Evolutionary conservation across 108 stramenopile genomes (phyloP).

Genomic region (Thalassiosira profunda): DNA sequence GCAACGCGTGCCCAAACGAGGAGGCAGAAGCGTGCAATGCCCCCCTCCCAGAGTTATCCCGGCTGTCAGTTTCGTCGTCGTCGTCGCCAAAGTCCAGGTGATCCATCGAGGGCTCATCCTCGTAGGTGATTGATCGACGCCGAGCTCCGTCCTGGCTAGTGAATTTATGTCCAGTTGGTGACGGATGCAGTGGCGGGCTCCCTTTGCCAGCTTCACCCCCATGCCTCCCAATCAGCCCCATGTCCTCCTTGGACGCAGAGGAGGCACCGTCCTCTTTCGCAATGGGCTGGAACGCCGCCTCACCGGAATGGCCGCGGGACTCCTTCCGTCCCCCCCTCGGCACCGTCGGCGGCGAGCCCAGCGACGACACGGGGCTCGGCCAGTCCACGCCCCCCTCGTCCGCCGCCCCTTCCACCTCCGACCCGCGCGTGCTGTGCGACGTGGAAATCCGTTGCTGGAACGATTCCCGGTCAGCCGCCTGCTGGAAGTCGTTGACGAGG

Average conservation of each 20-base stretch:
- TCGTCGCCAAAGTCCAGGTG: not conserved
- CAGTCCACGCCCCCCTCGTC: slow-evolving; percentile 1
- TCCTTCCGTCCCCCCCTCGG: not conserved
- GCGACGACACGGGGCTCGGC: slow-evolving; percentile 19
- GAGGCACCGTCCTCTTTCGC: not conserved
- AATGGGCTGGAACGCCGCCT: not conserved
- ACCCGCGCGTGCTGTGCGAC: not conserved
- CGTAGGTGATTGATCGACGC: too few species aligned
- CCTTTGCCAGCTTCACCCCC: not conserved
- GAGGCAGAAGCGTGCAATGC: too few species aligned
- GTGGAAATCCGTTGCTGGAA: slow-evolving; percentile 7
- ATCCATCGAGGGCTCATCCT: slow-evolving; percentile 1
- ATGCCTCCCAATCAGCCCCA: not conserved
- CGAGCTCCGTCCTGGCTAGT: too few species aligned
- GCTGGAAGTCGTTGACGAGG: slow-evolving; percentile 11
- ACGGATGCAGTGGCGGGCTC: too few species aligned
- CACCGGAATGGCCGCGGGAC: not conserved
- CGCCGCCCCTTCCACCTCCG: not conserved
- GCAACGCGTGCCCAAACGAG: too few species aligned
- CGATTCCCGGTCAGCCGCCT: slow-evolving; percentile 4
- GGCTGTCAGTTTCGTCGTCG: too few species aligned
- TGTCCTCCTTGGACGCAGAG: not conserved
- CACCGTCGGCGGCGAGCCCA: not conserved
- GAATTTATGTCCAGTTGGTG: too few species aligned
- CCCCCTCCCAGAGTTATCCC: too few species aligned